phyloP scores from a whole-genome alignment of 1,139 yeast species.

The Geotrichum histeridarum region DNA sequence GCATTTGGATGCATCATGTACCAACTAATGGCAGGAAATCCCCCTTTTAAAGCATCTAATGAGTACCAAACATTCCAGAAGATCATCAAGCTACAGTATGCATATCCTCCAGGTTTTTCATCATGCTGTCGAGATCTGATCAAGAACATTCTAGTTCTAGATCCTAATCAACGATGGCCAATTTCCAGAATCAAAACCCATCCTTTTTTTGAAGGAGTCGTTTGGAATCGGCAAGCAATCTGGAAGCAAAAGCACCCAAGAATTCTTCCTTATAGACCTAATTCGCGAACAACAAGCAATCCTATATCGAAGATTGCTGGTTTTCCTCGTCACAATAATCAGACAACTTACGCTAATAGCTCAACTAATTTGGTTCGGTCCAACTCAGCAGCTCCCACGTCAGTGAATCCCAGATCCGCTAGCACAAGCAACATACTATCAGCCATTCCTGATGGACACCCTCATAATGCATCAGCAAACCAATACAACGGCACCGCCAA shows the following conservation, averaged over 20 bases:
- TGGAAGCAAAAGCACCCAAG: slow-evolving; percentile 76
- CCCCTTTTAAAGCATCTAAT: slow-evolving; percentile 95
- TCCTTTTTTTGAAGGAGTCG: slow-evolving; percentile 60
- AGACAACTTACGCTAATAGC: background rate
- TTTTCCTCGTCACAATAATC: background rate
- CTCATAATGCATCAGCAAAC: slow-evolving; percentile 2
- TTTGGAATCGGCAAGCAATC: slow-evolving; percentile 62
- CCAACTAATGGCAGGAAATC: slow-evolving; percentile 90
- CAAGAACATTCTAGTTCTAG: slow-evolving; percentile 57
- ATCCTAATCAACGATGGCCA: slow-evolving; percentile 64
- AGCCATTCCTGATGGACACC: background rate
- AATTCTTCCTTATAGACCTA: slow-evolving; percentile 63
- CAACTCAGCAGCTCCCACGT: slow-evolving; percentile 14
- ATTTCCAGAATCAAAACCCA: slow-evolving; percentile 65
- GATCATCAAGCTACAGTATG: slow-evolving; percentile 75
- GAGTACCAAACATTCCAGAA: slow-evolving; percentile 93
- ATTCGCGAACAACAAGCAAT: slow-evolving; percentile 27
- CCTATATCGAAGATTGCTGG: slow-evolving; percentile 6
- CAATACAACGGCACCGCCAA: slow-evolving; percentile 29
- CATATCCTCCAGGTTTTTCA: slow-evolving; percentile 76
- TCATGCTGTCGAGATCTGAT: slow-evolving; percentile 65
- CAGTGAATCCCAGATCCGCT: slow-evolving; percentile 10
- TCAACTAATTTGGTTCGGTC: slow-evolving; percentile 12
- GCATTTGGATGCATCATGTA: slow-evolving; percentile 91
- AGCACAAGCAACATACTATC: slow-evolving; percentile 9